Base-by-base conservation (phyloP, 495 filamentous ascomycete genomes). In the Pyrenula aspistea region DNA sequence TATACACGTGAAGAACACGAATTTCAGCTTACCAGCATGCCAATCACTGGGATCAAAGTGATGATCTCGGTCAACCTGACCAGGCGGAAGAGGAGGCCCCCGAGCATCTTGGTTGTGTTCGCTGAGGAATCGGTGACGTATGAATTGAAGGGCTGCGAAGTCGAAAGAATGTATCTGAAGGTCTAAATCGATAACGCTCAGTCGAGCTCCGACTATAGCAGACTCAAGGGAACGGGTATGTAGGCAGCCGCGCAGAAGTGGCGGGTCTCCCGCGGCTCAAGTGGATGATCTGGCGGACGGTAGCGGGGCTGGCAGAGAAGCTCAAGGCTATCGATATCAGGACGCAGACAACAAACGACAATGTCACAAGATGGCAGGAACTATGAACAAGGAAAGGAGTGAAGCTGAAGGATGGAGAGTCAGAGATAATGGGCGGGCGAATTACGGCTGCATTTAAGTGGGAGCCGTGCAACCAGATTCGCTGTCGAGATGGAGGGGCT, bases 11-110 rank as follows among this genome's bases (percentile, higher is more conserved):
- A 49, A 42, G 22, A 53, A 10, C 25, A 64, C 73, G 22, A 19
- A 11, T 19, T 48, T 48, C 42, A 8, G 50, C 50, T 52, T 67
- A 80, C 77, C 64, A 95, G 79, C 80, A 96, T 92, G 73, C 90
- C 91, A 63, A 96, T 76, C 57, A 84, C 87, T 19, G 91, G 91
- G 70, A 93, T 90, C 77, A 94, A 68, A 49, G 88, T 92, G 71
- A 86, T 61, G 72, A 96, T 87, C 70, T 96, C 79, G 65, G 82
- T 69, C 69, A 94, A 70, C 56, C 91, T 88, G 81, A 86, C 90
- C 66, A 85, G 85, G 75, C 84, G 78, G 80, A 95, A 95, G 69
- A 91, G 80, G 55, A 95, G 67, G 61, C 84, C 86, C 68, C 82
- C 85, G 53, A 89, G 62, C 86, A 91, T 89, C 59, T 71, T 83